Evolutionary conservation across 2,329 filamentous ascomycete species (phyloP), one percentile per base, ranked within the genome.

Genomic region (Ophiosphaerella narmari): DNA sequence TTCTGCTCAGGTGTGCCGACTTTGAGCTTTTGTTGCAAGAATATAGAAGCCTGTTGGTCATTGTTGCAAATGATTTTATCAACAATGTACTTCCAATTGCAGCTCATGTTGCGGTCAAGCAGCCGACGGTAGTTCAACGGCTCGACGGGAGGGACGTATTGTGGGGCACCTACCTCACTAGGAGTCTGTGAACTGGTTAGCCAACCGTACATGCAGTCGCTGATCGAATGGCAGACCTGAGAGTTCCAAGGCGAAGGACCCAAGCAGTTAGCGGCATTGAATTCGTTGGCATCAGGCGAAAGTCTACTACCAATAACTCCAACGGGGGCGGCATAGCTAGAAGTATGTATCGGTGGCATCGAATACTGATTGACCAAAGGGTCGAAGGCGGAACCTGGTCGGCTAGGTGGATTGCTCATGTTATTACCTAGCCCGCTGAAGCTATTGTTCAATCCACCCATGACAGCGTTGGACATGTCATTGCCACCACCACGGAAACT

Each of bases 11-110:
- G 82, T 4, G 92, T 97, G 52, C 92, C 92, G 55, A 97, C 89
- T 78, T 99, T 99, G 63, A 99, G 88, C 78, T 99, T 99, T 77
- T 99, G 94, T 74, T 99, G 94, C 38, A 99, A 80, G 76, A 99
- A 99, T 66, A 99, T 97, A 2, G 94, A 99, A 8, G 95, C 94
- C 75, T 99, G 94, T 75, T 99, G 94, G 70, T 99, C 94, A 73
- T 99, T 97, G 78, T 92, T 97, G 83, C 91, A 95, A 60, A 99
- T 92, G 70, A 99, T 99, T 80, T 97, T 97, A 78, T 99, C 93
- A 47, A 99, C 94, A 63, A 99, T 97, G 72, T 96, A 97, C 77
- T 94, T 96, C 94, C 93, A 99, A 78, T 99, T 95, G 77, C 93
- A 97, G 67, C 90, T 96, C 74, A 96, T 91, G 70, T 93, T 96